Evolutionary conservation across 805 yeast species (phyloP).

Genomic region (Candida xiaguanensis): DNA sequence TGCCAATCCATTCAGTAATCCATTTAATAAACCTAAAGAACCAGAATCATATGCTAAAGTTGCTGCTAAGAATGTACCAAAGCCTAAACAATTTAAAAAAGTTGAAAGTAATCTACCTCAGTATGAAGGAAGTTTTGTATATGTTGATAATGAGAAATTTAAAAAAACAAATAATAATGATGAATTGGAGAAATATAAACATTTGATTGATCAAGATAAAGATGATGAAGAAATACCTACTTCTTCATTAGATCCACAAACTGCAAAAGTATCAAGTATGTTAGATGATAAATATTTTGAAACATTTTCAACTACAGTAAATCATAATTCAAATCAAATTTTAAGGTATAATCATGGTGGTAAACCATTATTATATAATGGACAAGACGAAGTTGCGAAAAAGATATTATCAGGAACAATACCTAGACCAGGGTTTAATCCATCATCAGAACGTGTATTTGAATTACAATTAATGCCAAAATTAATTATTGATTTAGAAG

Average conservation of each 20-base stretch:
- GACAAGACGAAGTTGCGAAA: conserved; percentile 51
- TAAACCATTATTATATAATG: conserved; percentile 68
- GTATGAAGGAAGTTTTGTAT: conserved; percentile 65
- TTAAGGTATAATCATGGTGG: conserved; percentile 82
- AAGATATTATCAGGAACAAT: conserved; percentile 29
- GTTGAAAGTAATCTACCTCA: conserved; percentile 32
- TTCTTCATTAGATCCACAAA: conserved; percentile 18
- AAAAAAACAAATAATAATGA: conserved; percentile 53
- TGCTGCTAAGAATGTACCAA: conserved; percentile 14
- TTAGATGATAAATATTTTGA: conserved; percentile 77
- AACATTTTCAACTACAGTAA: conserved; percentile 68
- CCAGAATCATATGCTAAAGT: conserved; percentile 19
- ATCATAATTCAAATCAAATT: conserved; percentile 83
- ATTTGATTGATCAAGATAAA: conserved; percentile 47
- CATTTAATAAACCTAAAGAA: conserved; percentile 18
- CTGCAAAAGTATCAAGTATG: conserved; percentile 27
- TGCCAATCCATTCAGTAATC: conserved; percentile 25
- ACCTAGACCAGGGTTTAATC: conserved; percentile 61
- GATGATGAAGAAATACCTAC: conserved; percentile 18
- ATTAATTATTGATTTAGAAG: conserved; percentile 78
- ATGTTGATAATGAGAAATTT: conserved; percentile 68
- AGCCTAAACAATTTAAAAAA: conserved; percentile 4
- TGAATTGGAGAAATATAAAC: conserved; percentile 41
- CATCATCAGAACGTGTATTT: conserved; percentile 57
- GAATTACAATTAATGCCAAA: conserved; percentile 96